Evolutionary conservation across 345 rosid species (phyloP).

Genomic region (Rubroshorea leprosula): DNA sequence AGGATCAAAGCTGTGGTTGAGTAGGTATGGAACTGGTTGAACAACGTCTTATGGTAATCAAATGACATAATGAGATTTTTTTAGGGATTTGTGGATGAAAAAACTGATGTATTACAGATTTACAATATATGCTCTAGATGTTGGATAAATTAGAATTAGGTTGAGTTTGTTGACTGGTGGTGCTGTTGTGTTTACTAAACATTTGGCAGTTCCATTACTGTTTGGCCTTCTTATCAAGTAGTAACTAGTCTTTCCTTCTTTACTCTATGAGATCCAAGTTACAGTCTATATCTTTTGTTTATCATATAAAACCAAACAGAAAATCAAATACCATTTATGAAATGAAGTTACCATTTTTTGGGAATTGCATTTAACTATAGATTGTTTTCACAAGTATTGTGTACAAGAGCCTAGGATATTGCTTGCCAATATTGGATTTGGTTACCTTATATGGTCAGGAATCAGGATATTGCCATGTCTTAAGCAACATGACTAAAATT

Average conservation of each 20-base stretch:
- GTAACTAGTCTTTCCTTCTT: too few relatives aligned
- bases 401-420: neutral
- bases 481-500: conserved; percentile 6
- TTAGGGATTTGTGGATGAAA: neutral
- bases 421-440: neutral
- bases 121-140: neutral
- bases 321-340: neutral
- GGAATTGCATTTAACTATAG: too few relatives aligned
- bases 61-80: neutral
- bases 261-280: too few relatives aligned
- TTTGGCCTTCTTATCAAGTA: too few relatives aligned
- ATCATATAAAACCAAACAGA: too few relatives aligned
- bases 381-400: too few relatives aligned
- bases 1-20: conserved; percentile 64
- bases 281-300: too few relatives aligned
- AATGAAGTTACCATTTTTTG: too few relatives aligned
- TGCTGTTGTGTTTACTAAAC: too few relatives aligned
- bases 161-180: too few relatives aligned
- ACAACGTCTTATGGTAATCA: neutral
- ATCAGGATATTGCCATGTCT: conserved; percentile 7
- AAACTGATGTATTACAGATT: neutral
- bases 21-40: neutral
- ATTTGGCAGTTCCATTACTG: too few relatives aligned
- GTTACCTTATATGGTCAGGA: neutral
- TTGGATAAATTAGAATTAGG: neutral